Base-by-base conservation (phyloP, 129 eudicot species). In the Chrysanthemum seticuspe region DNA sequence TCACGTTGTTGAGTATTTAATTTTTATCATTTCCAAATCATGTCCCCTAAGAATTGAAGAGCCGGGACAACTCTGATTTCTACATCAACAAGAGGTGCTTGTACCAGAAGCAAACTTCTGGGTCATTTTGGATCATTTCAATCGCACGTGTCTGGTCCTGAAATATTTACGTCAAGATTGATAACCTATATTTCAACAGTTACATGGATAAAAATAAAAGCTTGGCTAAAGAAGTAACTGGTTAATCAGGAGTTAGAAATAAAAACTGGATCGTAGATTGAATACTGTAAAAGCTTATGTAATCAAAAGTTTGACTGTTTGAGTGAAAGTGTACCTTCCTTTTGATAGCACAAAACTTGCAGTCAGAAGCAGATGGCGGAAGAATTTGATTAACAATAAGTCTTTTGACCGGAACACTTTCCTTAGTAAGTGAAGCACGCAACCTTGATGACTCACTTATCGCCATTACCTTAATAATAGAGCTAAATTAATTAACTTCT, bases 341-440 rank as follows among this genome's bases (percentile, higher is more conserved):
- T 74, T 90, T 94, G 87, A 94, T 86, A 50, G 97, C 90, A 78
- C 98, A 94, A 77, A 94, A 94, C 79, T 90, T 94, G 89, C 98
- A 94, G 76, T 94, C 98, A 2, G 98, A 94, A 70, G 96, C 82
- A 8, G 98, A 94, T 61, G 97, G 93, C 18, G 97, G 98, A 69
- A 94, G 91, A 74, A 94, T 62, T 78, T 94, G 98, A 82, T 94
- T 94, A 49, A 90, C 97, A 65, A 94, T 79, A 67, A 94, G 98
- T 85, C 97, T 84, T 82, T 86, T 90, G 51, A 94, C 98, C 52
- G 98, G 98, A 68, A 94, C 97, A 54, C 74, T 70, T 88, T 90
- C 98, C 85, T 90, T 94, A 25, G 73, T 88, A 73, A 94, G 80
- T 16, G 98, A 94, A 82, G 96, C 88, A 67, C 88, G 81, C 62